Evolutionary conservation across 768 basidiomycete species (phyloP), one percentile per base, ranked within the genome.

Genomic region (Naematelia encephala): DNA sequence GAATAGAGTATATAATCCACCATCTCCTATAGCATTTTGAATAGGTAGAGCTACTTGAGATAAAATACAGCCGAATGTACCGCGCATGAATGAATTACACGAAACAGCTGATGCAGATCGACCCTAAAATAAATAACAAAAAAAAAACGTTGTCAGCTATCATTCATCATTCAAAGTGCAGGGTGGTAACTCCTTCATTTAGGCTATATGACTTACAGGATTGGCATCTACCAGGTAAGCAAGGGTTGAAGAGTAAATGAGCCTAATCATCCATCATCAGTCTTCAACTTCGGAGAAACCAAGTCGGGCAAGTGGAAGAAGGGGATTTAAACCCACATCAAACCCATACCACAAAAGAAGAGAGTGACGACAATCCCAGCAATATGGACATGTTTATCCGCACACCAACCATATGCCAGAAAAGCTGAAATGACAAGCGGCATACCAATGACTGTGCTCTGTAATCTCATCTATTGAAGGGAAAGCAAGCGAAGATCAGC

Each of bases 181-280:
- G n/a, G n/a, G n/a, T n/a, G n/a, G 34, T 39, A 21, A 21, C 46
- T 10, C 46, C 10, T 47, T 8, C 10, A 26, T 11, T 26, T 21
- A 26, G 46, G 8, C 5, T 47, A 21, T 47, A 19, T n/a, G 19
- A 43, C 25, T 21, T 47, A 21, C 91, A 5, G 81, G 80, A 72
- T 93, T 93, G 3, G 89, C 84, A 67, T 96, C 90, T 13, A 91
- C 89, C 30, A 92, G 81, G 67, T 91, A 93, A 0, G 91, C 87
- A 26, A 93, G 77, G 0, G 87, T 86, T 50, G 84, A 84, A 16
- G 84, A 78, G 70, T 88, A 87, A 49, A 86, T 84, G 77, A 80
- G 81, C 66, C 83, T 84, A 39, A n/a, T n/a, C n/a, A n/a, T n/a
- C n/a, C n/a, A n/a, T n/a, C n/a, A n/a, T n/a, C n/a, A n/a, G n/a